Evolutionary conservation across 768 basidiomycete genomes (phyloP), one percentile per base, ranked within the genome.

Genomic region (Kwoniella europaea): DNA sequence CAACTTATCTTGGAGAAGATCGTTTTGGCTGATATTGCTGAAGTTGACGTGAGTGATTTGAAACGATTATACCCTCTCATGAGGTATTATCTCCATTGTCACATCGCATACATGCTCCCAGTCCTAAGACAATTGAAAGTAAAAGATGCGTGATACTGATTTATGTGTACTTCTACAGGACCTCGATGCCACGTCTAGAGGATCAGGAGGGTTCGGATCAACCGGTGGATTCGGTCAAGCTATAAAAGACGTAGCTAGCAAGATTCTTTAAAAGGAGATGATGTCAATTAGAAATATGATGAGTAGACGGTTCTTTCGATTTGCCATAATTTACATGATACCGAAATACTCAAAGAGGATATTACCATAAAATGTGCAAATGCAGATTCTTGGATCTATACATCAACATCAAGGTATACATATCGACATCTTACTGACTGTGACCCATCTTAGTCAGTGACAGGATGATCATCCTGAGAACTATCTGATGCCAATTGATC

Each of bases 1-100:
- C 97, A 99, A 79, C 87, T 98, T 42, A 92, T 99, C 73, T 86
- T 98, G 64, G 96, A 99, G 81, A 89, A 87, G 70, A 97, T 98
- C 74, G 89, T 89, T 71, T 94, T 90, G 3, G 93, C 96, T 0
- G 91, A 90, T 2, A 88, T 96, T 16, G 79, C 90, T 16, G 95
- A 96, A 85, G 96, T 98, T 27, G 85, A 92, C 63, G 93, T 92
- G 74, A 79, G 91, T 77, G 27, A 2, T 27, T 27, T 27, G 27
- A 27, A 3, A 27, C 3, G 2, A 2, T 27, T 27, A 27, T 27
- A 27, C 27, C 27, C 27, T 27, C 27, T 3, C 3, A 27, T 27
- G 27, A 27, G 27, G 2, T 4, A 27, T 27, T 3, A 27, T 27
- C 27, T 27, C 27, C 27, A 27, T 27, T 27, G 27, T 27, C 10